A percentile compares a stretch with the other conserved stretches of the same genome.
Conservation (phyloP, 192 early-diverging fungal species). For the Nowakowskiella sp. region DNA sequence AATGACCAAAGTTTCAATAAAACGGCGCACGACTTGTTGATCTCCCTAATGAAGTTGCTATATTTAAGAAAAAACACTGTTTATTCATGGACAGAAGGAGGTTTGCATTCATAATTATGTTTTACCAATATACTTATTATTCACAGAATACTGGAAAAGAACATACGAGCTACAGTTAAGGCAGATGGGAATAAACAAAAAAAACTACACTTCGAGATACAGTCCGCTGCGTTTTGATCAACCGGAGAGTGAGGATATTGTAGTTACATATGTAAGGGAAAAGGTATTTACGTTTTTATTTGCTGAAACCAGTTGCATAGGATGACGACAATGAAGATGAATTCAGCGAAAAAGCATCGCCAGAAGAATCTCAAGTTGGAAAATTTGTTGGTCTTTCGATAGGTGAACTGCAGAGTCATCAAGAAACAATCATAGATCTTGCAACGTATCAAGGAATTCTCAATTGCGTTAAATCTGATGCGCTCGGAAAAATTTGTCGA, state of each 20-base stretch:
- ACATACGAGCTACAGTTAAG: conserved; percentile 38
- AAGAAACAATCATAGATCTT: too few species aligned
- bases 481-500: too few species aligned
- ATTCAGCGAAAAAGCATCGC: not conserved
- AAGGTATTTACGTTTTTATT: not conserved
- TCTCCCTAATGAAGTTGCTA: conserved; percentile 27
- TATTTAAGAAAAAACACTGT: conserved; percentile 23
- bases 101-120: conserved; percentile 7
- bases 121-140: conserved; percentile 7
- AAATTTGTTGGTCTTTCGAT: too few species aligned
- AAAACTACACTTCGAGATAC: conserved; percentile 24
- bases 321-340: conserved; percentile 39
- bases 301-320: conserved; percentile 6
- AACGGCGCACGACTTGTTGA: conserved; percentile 21
- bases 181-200: conserved; percentile 36
- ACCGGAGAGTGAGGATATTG: conserved; percentile 35
- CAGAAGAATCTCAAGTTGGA: too few species aligned
- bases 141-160: conserved; percentile 21
- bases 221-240: conserved; percentile 40
- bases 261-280: conserved; percentile 27
- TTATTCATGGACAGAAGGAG: conserved; percentile 33
- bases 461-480: too few species aligned
- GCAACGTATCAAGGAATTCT: not conserved
- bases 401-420: too few species aligned
- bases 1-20: conserved; percentile 33